These are phyloP conservation scores for Lepidium aucheri DNA, from an alignment of 345 rosid species.

Conservation along the genomic window DNA sequence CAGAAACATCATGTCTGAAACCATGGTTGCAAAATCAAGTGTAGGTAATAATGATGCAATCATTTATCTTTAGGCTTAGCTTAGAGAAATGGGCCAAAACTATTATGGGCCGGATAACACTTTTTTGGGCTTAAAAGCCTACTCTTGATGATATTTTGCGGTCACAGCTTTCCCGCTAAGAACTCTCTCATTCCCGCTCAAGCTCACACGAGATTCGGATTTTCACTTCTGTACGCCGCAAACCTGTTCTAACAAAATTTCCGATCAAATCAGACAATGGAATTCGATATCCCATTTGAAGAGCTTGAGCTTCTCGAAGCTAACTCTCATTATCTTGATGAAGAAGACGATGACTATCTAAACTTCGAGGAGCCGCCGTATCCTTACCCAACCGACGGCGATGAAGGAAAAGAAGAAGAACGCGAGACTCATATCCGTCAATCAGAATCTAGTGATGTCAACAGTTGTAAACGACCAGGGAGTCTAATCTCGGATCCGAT, in stretches of 20 bases:
- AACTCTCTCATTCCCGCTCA: slow-evolving; percentile 13
- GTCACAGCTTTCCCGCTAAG: slow-evolving; percentile 21
- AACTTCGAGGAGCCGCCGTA: slow-evolving; percentile 32
- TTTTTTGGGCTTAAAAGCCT: not conserved
- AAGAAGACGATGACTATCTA: slow-evolving; percentile 27
- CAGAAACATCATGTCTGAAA: not conserved
- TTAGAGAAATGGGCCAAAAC: not conserved
- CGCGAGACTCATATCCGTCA: slow-evolving; percentile 2
- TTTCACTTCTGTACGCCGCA: not conserved
- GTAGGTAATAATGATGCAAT: not conserved
- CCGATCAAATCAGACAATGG: slow-evolving; percentile 30
- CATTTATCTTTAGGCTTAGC: not conserved
- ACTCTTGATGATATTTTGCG: not conserved
- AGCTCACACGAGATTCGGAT: slow-evolving; percentile 11
- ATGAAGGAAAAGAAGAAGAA: slow-evolving; percentile 22
- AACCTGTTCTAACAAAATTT: not conserved
- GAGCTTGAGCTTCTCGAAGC: slow-evolving; percentile 94
- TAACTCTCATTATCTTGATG: slow-evolving; percentile 43
- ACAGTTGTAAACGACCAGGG: slow-evolving; percentile 46
- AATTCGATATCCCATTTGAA: slow-evolving; percentile 66
- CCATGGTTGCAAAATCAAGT: not conserved
- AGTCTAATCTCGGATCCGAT: slow-evolving; percentile 23
- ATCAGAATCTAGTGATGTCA: slow-evolving; percentile 22
- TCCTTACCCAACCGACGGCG: slow-evolving; percentile 22
- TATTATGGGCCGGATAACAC: not conserved